These are phyloP conservation scores for Linum trigynum DNA, from an alignment of 345 rosid genomes.

Conservation along the genomic window DNA sequence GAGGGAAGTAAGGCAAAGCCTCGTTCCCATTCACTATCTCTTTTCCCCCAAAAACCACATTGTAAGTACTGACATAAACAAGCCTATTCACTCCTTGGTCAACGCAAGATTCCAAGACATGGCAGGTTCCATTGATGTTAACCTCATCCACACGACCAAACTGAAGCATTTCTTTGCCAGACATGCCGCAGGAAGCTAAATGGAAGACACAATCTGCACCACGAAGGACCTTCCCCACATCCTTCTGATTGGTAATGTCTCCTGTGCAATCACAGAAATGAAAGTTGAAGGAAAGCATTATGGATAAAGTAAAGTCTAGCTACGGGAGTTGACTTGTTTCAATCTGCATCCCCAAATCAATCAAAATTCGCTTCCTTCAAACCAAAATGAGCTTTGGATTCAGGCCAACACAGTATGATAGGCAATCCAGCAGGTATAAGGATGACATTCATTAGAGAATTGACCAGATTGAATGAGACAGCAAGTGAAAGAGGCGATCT, in stretches of 20 bases:
- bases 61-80: constrained; percentile 78
- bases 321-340: no score
- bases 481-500: neutral
- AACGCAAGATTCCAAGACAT: constrained; percentile 57
- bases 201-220: constrained; percentile 79
- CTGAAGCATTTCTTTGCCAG: constrained; percentile 91
- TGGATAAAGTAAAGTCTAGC: neutral
- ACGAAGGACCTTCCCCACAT: constrained; percentile 52
- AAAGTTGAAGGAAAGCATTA: neutral
- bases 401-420: no score
- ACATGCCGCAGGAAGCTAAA: constrained; percentile 89
- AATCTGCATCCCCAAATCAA: no score
- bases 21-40: constrained; percentile 81
- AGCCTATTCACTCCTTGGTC: constrained; percentile 58
- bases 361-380: no score
- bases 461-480: neutral
- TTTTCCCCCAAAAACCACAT: constrained; percentile 84
- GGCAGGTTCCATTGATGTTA: constrained; percentile 76
- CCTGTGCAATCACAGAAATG: constrained; percentile 25
- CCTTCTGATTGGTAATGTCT: constrained; percentile 42
- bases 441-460: no score
- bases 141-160: constrained; percentile 72
- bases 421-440: no score
- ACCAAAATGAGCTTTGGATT: no score
- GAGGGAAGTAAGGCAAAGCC: constrained; percentile 63